Conservation (phyloP, 169 alveolate species). For the Amoebophrya sp. region DNA sequence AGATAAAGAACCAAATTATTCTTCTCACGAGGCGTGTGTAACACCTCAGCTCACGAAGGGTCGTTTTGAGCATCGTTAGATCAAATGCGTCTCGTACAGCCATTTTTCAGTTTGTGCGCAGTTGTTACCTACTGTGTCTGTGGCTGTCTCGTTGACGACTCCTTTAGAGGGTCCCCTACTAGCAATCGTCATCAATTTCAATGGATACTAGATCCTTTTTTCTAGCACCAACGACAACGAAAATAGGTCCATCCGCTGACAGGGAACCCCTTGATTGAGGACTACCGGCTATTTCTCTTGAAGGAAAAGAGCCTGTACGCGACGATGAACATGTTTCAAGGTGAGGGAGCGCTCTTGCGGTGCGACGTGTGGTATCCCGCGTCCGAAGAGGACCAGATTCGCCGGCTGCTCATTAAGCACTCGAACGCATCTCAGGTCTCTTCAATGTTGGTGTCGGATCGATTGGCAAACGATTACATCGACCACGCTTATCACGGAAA, state of each 20-base stretch:
- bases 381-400: constrained; percentile 72
- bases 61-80: too few species aligned
- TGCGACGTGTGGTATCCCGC: constrained; percentile 93
- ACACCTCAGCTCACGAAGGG: too few species aligned
- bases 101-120: too few species aligned
- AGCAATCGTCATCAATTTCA: too few species aligned
- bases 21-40: too few species aligned
- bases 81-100: too few species aligned
- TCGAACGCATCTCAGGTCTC: neutral
- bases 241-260: neutral
- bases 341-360: constrained; percentile 55
- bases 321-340: constrained; percentile 79
- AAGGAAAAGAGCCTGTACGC: constrained; percentile 84
- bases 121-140: too few species aligned
- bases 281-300: constrained; percentile 72
- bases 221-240: too few species aligned
- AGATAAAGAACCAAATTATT: too few species aligned
- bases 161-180: too few species aligned
- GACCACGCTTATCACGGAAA: neutral
- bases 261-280: constrained; percentile 73
- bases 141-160: too few species aligned
- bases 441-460: neutral
- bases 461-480: neutral
- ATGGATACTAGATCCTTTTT: too few species aligned
- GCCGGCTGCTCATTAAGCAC: constrained; percentile 56